phyloP scores from a whole-genome alignment of 164 flowering plant genomes.

The Tetracentron sinense region DNA sequence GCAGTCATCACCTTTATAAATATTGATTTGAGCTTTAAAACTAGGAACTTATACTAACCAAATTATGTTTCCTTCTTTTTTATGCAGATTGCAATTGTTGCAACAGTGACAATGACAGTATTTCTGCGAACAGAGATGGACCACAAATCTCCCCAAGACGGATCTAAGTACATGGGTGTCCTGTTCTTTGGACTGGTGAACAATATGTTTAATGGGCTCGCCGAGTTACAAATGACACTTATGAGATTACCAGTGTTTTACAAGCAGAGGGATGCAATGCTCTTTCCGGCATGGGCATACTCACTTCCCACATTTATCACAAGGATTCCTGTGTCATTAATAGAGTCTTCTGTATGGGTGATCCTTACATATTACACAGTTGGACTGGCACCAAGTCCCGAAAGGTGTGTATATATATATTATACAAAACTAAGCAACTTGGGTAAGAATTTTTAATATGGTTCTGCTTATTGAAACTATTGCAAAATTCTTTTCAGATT shows the following conservation, averaged over 20 bases:
- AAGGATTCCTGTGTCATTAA: slow-evolving; percentile 47
- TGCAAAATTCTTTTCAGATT: slow-evolving; percentile 30
- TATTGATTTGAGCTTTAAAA: neutral
- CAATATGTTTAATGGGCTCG: slow-evolving; percentile 40
- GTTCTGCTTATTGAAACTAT: neutral
- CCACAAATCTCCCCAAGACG: slow-evolving; percentile 16
- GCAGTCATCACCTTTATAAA: neutral
- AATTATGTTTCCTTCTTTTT: neutral
- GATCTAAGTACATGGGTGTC: slow-evolving; percentile 28
- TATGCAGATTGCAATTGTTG: slow-evolving; percentile 35
- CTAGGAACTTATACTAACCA: neutral
- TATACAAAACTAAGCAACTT: neutral
- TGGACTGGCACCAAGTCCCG: slow-evolving; percentile 53
- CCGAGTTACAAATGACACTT: slow-evolving; percentile 32
- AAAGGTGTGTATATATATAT: slow-evolving; percentile 39
- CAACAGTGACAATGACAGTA: slow-evolving; percentile 37
- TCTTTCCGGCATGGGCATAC: slow-evolving; percentile 56
- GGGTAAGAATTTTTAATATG: neutral
- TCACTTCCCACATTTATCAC: slow-evolving; percentile 54
- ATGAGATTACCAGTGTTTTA: slow-evolving; percentile 36
- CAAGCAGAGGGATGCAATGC: slow-evolving; percentile 43
- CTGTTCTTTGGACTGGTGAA: slow-evolving; percentile 32
- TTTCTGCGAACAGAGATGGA: slow-evolving; percentile 52
- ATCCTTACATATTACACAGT: slow-evolving; percentile 50
- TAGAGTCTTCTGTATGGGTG: slow-evolving; percentile 53